These are phyloP conservation scores for Fagopyrum tataricum DNA, from an alignment of 148 eudicot genomes.

Conservation along the genomic window DNA sequence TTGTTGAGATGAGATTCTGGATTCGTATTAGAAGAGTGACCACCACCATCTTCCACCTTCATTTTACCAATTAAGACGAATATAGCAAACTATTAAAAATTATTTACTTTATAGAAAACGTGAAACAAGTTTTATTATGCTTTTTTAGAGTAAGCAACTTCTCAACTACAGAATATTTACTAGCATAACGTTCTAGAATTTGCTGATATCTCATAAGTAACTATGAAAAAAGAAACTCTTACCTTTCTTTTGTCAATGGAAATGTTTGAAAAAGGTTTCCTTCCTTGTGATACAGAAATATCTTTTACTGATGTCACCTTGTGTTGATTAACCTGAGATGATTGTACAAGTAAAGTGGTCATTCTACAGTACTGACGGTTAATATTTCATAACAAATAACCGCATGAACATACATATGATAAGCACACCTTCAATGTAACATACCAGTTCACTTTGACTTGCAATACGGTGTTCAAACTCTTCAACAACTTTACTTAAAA, in stretches of 20 bases:
- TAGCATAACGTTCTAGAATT: neutral
- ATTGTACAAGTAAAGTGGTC: neutral
- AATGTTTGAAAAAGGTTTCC: constrained; percentile 30
- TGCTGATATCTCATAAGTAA: neutral
- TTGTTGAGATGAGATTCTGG: constrained; percentile 27
- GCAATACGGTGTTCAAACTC: constrained; percentile 83
- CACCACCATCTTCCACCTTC: constrained; percentile 41
- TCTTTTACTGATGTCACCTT: constrained; percentile 40
- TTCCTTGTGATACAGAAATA: constrained; percentile 28
- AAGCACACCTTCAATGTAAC: constrained; percentile 14
- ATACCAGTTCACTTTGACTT: constrained; percentile 51
- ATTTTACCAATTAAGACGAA: constrained; percentile 12
- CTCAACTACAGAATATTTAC: neutral
- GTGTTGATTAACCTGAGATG: constrained; percentile 25
- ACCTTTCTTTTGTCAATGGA: constrained; percentile 43
- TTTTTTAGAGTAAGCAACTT: neutral
- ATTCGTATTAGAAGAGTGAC: constrained; percentile 21
- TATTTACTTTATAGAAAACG: neutral
- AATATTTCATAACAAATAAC: neutral
- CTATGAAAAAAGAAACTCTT: neutral
- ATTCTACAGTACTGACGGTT: neutral
- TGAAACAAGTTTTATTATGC: neutral
- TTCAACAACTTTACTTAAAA: constrained; percentile 74
- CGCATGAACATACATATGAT: neutral
- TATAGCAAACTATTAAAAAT: neutral